Conservation (phyloP, 371 early-diverging fungal species). For the Mortierella sp. region DNA sequence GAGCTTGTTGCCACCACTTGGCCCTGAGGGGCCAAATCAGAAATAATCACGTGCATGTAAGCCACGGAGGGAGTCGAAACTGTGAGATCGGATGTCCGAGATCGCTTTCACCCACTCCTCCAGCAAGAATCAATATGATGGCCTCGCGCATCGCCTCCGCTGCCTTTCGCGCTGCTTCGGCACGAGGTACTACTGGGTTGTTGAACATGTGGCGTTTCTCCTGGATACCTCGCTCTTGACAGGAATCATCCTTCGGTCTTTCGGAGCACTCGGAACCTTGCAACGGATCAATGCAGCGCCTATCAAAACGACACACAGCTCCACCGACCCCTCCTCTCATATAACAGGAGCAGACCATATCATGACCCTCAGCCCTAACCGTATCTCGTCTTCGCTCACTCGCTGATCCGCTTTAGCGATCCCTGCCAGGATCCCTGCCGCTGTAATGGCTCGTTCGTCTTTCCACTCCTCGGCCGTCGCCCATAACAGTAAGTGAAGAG, state of each 20-base stretch:
- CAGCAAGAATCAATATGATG: conserved; percentile 26
- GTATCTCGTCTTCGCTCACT: neutral
- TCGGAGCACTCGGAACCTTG: conserved; percentile 13
- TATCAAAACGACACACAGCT: neutral
- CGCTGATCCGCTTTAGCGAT: conserved; percentile 14
- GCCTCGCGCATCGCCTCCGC: conserved; percentile 53
- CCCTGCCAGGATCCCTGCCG: conserved; percentile 48
- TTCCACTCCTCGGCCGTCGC: conserved; percentile 45
- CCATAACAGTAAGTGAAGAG: conserved; percentile 35
- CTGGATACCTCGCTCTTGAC: neutral
- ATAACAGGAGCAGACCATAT: neutral
- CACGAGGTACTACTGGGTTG: conserved; percentile 42
- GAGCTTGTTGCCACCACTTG: too few species aligned
- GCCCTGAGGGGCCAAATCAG: too few species aligned
- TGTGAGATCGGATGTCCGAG: conserved; percentile 38
- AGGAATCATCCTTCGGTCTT: neutral
- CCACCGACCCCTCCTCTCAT: neutral
- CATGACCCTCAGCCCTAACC: neutral
- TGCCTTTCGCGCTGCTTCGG: conserved; percentile 50
- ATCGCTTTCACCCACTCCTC: conserved; percentile 12
- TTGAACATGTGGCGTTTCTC: neutral
- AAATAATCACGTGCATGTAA: conserved; percentile 11
- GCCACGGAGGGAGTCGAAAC: conserved; percentile 12
- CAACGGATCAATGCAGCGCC: conserved; percentile 19
- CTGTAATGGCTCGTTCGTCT: conserved; percentile 41